Base-by-base conservation (phyloP, 192 early-diverging fungal genomes). In the Hyaloraphidium curvatum region DNA sequence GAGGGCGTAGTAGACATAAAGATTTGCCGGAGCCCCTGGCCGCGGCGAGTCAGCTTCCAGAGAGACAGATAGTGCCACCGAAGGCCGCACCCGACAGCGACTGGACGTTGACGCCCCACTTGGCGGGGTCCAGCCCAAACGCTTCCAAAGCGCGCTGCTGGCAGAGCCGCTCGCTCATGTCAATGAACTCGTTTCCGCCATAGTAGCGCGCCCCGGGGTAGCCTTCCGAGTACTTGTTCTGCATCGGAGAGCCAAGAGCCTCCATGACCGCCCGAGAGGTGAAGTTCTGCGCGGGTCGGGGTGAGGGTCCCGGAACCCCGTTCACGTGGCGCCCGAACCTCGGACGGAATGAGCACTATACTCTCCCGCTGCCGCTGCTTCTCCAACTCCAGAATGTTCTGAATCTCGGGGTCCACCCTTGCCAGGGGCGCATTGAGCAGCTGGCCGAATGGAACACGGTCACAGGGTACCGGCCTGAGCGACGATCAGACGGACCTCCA, bases 171-270 rank as follows among this genome's bases (percentile, higher is more conserved):
- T 98, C 95, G 29, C 91, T 83, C 75, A 78, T 70, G 71, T 98
- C 95, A 58, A 98, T 98, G 59, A 75, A 89, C 69, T 96, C 87
- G 70, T 98, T 98, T 58, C 95, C 95, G 55, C 95, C 95, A 69
- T 98, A 98, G 76, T 98, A 98, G 61, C 90, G 82, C 21, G 91
- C 89, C 27, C 84, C 83, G 5, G 87, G 87, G 74, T 97, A 94
- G 29, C 91, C 93, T 70, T 94, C 93, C 22, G 89, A 92, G 74
- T 97, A 97, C 73, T 98, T 98, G 82, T 98, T 98, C 68, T 96
- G 91, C 82, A 98, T 89, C 29, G 93, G 80, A 7, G 91, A 94
- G 22, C 95, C 95, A 41, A 98, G 76, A 9, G 88, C 88, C 33
- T 89, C 79, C 86, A 94, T 90, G 39, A 96, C 95, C 0, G 91